A percentile compares a stretch with the other conserved stretches of the same genome.
Conservation (phyloP, 2,329 filamentous ascomycete genomes). For the Claviceps cyperi region DNA sequence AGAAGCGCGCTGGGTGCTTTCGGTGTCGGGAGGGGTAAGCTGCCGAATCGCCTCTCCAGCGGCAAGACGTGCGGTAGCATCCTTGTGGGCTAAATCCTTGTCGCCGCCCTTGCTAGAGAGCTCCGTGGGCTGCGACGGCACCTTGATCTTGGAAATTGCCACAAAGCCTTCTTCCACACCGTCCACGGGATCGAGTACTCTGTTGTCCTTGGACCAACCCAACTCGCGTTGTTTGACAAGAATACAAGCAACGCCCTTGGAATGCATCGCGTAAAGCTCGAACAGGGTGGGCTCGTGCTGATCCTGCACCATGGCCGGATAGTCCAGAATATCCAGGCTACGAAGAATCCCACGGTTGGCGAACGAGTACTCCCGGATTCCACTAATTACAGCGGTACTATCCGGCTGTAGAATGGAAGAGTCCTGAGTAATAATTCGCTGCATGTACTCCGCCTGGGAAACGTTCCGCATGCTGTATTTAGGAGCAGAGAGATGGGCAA, state of each 20-base stretch:
- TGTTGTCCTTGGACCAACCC: conserved; percentile 83
- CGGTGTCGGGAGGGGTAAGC: conserved; percentile 11
- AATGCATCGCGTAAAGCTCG: conserved; percentile 95
- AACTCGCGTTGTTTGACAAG: conserved; percentile 78
- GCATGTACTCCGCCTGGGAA: conserved; percentile 78
- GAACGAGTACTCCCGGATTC: conserved; percentile 89
- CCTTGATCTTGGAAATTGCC: conserved; percentile 55
- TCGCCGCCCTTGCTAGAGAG: conserved; percentile 17
- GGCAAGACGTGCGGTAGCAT: conserved; percentile 19
- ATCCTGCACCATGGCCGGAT: conserved; percentile 47
- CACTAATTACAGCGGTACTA: conserved; percentile 93
- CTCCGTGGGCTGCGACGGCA: conserved; percentile 30
- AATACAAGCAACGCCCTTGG: conserved; percentile 85
- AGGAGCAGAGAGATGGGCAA: conserved; percentile 86
- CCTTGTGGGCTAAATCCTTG: conserved; percentile 21
- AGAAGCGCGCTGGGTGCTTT: conserved; percentile 19
- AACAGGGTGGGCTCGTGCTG: conserved; percentile 65
- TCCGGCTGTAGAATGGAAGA: conserved; percentile 67
- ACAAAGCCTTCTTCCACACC: conserved; percentile 62
- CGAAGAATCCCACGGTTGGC: conserved; percentile 72
- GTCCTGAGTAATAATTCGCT: conserved; percentile 60
- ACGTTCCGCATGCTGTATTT: conserved; percentile 75
- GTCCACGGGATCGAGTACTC: conserved; percentile 66
- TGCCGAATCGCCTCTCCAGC: conserved; percentile 16
- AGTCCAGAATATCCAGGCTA: conserved; percentile 77